These are phyloP conservation scores for Alternaria triticimaculans DNA, from an alignment of 2,329 filamentous ascomycete species.

Conservation along the genomic window DNA sequence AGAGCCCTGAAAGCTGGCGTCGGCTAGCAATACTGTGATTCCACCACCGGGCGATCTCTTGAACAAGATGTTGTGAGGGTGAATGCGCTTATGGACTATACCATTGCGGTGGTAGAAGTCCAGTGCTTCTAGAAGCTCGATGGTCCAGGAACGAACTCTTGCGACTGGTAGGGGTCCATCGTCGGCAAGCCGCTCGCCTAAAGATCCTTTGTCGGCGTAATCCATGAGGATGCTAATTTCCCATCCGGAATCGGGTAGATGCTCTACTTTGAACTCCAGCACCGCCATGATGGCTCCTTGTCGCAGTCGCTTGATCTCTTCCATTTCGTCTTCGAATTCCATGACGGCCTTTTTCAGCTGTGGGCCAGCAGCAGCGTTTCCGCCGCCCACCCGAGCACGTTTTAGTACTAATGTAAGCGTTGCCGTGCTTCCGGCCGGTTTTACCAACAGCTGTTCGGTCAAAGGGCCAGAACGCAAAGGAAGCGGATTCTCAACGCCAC, in stretches of 20 bases:
- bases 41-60: constrained; percentile 73
- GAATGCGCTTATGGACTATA: constrained; percentile 82
- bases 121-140: constrained; percentile 86
- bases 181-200: constrained; percentile 82
- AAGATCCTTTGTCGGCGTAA: constrained; percentile 79
- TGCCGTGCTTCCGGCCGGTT: constrained; percentile 65
- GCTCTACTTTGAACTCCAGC: constrained; percentile 77
- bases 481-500: constrained; percentile 70
- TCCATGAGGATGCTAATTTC: constrained; percentile 77
- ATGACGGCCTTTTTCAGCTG: constrained; percentile 79
- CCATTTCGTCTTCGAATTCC: constrained; percentile 76
- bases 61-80: constrained; percentile 79
- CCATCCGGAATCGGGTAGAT: constrained; percentile 64
- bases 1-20: constrained; percentile 73
- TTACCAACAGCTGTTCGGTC: constrained; percentile 74
- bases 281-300: constrained; percentile 81
- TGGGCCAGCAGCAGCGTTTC: constrained; percentile 68
- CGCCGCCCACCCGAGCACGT: constrained; percentile 34
- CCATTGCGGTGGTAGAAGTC: constrained; percentile 87
- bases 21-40: constrained; percentile 73
- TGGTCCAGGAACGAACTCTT: constrained; percentile 87
- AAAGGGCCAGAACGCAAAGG: constrained; percentile 70
- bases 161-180: constrained; percentile 75
- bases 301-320: constrained; percentile 74
- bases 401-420: constrained; percentile 68